Percentiles rank a stretch among this genome's conserved stretches.
Conservation (phyloP, 2,329 filamentous ascomycete species). For the Stemphylium beticola region DNA sequence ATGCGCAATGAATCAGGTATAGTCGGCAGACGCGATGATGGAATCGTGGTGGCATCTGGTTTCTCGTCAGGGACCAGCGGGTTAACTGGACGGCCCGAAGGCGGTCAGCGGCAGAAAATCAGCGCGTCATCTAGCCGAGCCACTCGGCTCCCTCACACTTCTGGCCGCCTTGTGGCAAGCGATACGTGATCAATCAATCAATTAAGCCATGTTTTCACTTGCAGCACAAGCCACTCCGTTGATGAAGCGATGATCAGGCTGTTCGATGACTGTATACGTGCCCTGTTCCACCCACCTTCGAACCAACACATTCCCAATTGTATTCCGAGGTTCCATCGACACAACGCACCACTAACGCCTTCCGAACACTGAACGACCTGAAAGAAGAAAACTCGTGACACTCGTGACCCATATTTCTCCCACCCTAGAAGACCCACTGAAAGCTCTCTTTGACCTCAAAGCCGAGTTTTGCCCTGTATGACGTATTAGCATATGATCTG, state of each 20-base stretch:
- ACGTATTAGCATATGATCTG: constrained; percentile 18
- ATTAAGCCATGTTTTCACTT: not conserved
- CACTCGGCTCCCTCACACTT: not conserved
- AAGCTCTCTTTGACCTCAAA: constrained; percentile 70
- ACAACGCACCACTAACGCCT: constrained; percentile 4
- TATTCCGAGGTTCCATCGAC: not conserved
- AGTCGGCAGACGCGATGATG: constrained; percentile 22
- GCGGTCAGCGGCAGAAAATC: constrained; percentile 21
- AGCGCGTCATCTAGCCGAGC: constrained; percentile 18
- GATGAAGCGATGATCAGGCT: too few relatives aligned
- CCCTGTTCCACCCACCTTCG: not conserved
- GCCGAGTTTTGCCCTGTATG: constrained; percentile 52
- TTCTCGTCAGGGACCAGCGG: constrained; percentile 22
- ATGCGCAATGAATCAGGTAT: constrained; percentile 9
- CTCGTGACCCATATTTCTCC: not conserved
- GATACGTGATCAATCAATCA: not conserved
- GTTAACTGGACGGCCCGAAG: constrained; percentile 14
- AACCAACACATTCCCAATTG: not conserved
- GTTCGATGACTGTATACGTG: not conserved
- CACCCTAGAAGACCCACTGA: constrained; percentile 65
- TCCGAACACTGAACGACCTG: not conserved
- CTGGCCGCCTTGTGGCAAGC: not conserved
- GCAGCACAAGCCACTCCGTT: too few relatives aligned
- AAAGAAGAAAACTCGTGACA: constrained; percentile 9
- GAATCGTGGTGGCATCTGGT: constrained; percentile 14